Evolutionary conservation across 345 rosid species (phyloP), one percentile per base, ranked within the genome.

Genomic region (Citrus mangshanensis): DNA sequence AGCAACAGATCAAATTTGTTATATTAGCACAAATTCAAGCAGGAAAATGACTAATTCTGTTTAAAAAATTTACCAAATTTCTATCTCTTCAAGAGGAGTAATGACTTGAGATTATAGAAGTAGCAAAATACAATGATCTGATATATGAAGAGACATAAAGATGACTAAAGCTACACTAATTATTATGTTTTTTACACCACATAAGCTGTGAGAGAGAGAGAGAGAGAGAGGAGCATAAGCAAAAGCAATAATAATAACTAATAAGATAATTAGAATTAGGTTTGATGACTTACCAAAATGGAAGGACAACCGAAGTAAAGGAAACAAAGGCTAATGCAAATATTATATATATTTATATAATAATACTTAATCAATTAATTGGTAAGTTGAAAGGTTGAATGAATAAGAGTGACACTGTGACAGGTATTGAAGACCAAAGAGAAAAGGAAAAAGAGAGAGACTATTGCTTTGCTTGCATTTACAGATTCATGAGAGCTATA

Each of bases 401-500:
- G 9, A 10, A 46, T 13, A 46, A 42, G 51, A 42, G 51, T 22
- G 9, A 5, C 46, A 1, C 12, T 54, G 54, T 46, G 61, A 60
- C 70, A 46, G 67, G 72, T 25, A 72, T 42, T 61, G 80, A 79
- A 85, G 70, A 70, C 68, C 58, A 58, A 75, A 75, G 77, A 75
- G 80, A 81, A 86, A 68, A 75, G 75, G 16, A 58, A 78, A 58
- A 54, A 18, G 58, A 54, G 51, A 12, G 58, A 54, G 51, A 13
- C 51, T 54, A 18, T 18, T 54, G 58, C 58, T 73, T 87, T 79
- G 86, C 91, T 89, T 79, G 80, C 81, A 80, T 77, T 79, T 69
- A 69, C 88, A 86, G 86, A 76, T 84, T 86, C 83, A 76, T 78
- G 56, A 56, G 69, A 18, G 21, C 34, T 46, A 46, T 46, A 3